Evolutionary conservation across 2,329 filamentous ascomycete species (phyloP).

Genomic region (Penicillium frequentans): DNA sequence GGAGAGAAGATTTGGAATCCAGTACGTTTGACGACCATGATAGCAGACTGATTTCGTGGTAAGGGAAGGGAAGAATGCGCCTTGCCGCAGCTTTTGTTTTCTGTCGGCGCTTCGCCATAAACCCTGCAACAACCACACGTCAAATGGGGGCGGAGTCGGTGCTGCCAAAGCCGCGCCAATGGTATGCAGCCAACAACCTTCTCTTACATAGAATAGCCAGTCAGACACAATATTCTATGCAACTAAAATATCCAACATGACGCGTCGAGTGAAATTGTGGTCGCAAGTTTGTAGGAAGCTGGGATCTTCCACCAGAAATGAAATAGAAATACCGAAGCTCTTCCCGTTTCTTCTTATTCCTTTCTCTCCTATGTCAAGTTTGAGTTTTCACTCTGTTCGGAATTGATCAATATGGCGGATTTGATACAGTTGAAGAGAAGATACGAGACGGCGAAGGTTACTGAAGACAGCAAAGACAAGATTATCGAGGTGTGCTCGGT

Average conservation of each 20-base stretch:
- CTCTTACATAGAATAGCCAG: not conserved
- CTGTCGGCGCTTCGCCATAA: not conserved
- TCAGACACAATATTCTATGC: not conserved
- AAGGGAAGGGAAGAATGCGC: not conserved
- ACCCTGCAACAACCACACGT: slow-evolving; percentile 1
- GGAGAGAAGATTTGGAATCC: no score
- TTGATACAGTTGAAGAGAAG: slow-evolving; percentile 6
- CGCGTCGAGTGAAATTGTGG: not conserved
- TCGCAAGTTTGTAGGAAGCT: not conserved
- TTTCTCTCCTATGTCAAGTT: not conserved
- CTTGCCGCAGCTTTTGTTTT: not conserved
- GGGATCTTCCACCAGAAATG: not conserved
- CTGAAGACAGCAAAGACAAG: slow-evolving; percentile 19
- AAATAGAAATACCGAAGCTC: not conserved
- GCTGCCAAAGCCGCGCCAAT: not conserved
- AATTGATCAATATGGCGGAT: not conserved
- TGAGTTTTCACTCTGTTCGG: not conserved
- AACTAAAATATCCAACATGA: not conserved
- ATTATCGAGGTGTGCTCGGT: slow-evolving; percentile 13
- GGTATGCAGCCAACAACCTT: not conserved
- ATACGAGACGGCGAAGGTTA: slow-evolving; percentile 4
- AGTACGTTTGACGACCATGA: no score
- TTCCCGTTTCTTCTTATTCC: not conserved
- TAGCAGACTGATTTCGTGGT: not conserved
- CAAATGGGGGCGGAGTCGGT: not conserved